Percentiles rank a stretch among this genome's conserved stretches.
Conservation (phyloP, 2,329 filamentous ascomycete species). For the Pyrenophora seminiperda region DNA sequence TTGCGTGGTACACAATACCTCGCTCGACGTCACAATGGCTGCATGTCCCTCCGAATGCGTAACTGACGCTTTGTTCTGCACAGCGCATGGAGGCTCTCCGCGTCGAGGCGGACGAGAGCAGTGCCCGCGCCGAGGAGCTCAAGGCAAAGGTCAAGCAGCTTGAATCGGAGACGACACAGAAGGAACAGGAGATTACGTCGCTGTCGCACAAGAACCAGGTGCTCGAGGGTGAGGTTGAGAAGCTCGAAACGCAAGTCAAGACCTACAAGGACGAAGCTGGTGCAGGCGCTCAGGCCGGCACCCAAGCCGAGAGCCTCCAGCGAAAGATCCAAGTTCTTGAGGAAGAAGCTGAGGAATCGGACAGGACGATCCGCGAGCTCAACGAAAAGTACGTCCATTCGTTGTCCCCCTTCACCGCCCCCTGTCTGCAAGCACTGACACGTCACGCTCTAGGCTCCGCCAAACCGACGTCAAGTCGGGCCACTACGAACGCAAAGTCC, state of each 20-base stretch:
- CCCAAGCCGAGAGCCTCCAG: conserved; percentile 89
- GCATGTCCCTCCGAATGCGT: conserved; percentile 3
- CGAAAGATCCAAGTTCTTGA: conserved; percentile 94
- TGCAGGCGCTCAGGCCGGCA: conserved; percentile 80
- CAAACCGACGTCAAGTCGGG: conserved; percentile 99
- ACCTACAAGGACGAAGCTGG: conserved; percentile 86
- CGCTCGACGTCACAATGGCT: conserved; percentile 10
- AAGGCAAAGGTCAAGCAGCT: conserved; percentile 84
- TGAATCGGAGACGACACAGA: conserved; percentile 92
- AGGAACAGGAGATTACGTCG: conserved; percentile 98
- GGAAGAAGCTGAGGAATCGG: conserved; percentile 95
- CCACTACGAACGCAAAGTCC: conserved; percentile 99
- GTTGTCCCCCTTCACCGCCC: background rate
- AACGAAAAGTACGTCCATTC: conserved; percentile 86
- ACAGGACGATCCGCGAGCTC: conserved; percentile 93
- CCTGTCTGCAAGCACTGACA: conserved; percentile 26
- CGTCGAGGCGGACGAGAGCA: conserved; percentile 86
- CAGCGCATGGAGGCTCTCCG: conserved; percentile 97
- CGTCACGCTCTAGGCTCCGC: conserved; percentile 70
- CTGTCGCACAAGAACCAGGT: conserved; percentile 93
- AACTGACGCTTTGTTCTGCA: conserved; percentile 31
- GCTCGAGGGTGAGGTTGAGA: conserved; percentile 89
- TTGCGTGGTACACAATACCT: conserved; percentile 20
- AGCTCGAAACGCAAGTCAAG: conserved; percentile 82
- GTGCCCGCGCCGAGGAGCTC: conserved; percentile 83